Evolutionary conservation across 1,284 basidiomycete genomes (phyloP).

Genomic region (Tilletia horrida): DNA sequence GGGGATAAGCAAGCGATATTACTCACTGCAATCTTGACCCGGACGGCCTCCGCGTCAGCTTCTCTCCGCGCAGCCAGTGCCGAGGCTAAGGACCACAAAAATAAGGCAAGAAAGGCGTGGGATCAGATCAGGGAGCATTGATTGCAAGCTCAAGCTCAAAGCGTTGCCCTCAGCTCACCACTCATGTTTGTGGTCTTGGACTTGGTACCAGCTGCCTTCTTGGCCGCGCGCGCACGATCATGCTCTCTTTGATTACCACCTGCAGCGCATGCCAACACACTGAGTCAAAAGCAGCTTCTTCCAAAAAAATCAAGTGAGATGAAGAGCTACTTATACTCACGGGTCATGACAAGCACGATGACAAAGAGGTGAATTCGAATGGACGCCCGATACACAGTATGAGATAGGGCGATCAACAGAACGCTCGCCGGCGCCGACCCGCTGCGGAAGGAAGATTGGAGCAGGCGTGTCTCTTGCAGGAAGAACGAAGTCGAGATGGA

Average conservation of each 20-base stretch:
- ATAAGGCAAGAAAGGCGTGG: neutral
- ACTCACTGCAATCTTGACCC: neutral
- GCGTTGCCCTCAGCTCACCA: neutral
- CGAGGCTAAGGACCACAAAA: neutral
- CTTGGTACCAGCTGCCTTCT: constrained; percentile 11
- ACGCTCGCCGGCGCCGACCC: too few relatives aligned
- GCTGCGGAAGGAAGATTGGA: too few relatives aligned
- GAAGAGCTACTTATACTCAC: neutral
- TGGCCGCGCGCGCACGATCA: constrained; percentile 1
- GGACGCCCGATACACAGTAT: too few relatives aligned
- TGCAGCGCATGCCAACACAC: neutral
- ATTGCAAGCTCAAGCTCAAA: neutral
- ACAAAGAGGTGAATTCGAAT: too few relatives aligned
- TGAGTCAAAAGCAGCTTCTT: neutral
- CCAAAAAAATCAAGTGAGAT: neutral
- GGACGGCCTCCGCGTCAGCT: constrained; percentile 6
- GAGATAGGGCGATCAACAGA: too few relatives aligned
- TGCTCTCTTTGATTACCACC: constrained; percentile 11
- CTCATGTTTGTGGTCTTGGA: constrained; percentile 2
- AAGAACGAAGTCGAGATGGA: too few relatives aligned
- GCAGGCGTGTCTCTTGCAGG: too few relatives aligned
- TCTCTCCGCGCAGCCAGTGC: neutral
- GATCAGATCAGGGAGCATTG: neutral
- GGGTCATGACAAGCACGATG: neutral
- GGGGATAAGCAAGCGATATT: neutral